Evolutionary conservation across 2,329 filamentous ascomycete species (phyloP), one percentile per base, ranked within the genome.

Genomic region (Sclerotinia spermophila): DNA sequence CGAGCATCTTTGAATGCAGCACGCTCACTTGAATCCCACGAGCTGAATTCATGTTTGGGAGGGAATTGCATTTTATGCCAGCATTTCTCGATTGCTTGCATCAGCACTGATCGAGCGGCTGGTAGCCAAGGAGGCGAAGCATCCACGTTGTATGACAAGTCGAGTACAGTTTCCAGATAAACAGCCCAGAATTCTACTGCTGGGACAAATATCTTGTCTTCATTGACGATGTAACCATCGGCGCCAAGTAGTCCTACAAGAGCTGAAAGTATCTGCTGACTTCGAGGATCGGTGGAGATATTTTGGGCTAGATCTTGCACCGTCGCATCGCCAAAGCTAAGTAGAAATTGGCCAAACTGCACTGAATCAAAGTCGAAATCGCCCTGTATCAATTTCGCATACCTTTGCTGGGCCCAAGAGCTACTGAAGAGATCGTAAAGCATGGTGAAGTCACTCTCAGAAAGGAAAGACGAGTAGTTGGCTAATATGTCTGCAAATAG

Each of bases 131-230:
- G 80, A 7, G 82, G 80, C 5, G 81, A 81, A 35, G 76, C 79
- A 74, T 85, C 82, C n/a, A 83, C 83, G 1, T 85, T 84, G 72
- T 84, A 87, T 60, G 86, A 81, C 15, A 81, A 83, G 77, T 89
- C 91, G 72, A 84, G 86, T 82, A 89, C 84, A 19, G 87, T 86
- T 80, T 94, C 92, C 8, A 92, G 87, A 78, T 90, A 93, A 1
- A 87, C 89, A 27, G 87, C 90, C 92, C 93, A 96, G 78, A 96
- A 95, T 76, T 96, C 92, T 21, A 95, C 84, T 1, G 90, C 87
- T 8, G 78, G 87, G 0, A 92, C 86, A 69, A 93, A 94, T 17
- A 94, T 87, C 73, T 88, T 89, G 76, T 96, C 91, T 69, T 95
- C 92, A 5, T 86, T 86, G 1, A 90, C 89, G 1, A 91, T 87